phyloP scores from a whole-genome alignment of 2,329 filamentous ascomycete species.

The Dactylellina parvicollis region DNA sequence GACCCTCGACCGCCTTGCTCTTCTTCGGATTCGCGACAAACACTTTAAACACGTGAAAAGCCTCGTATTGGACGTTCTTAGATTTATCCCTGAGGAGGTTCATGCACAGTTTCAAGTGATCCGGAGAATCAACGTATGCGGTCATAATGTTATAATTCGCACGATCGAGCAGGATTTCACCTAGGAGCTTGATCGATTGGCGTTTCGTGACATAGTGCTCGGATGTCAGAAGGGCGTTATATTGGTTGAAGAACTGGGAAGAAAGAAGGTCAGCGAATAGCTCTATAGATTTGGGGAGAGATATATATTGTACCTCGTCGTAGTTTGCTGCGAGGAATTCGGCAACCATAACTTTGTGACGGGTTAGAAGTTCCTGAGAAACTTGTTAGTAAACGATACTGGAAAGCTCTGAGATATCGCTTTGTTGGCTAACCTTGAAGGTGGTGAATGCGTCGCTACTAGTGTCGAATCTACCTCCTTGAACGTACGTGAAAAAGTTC shows the following conservation, averaged over 20 bases:
- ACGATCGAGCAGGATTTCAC: conserved; percentile 91
- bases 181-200: conserved; percentile 95
- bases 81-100: conserved; percentile 93
- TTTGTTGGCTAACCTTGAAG: conserved; percentile 76
- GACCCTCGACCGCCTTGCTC: conserved; percentile 92
- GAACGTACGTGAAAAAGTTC: conserved; percentile 97
- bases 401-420: not conserved
- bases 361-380: conserved; percentile 86
- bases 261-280: not conserved
- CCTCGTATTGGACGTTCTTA: conserved; percentile 99
- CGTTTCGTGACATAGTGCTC: conserved; percentile 98
- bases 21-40: conserved; percentile 99
- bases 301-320: conserved; percentile 63
- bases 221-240: conserved; percentile 86
- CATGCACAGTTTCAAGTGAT: conserved; percentile 98
- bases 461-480: conserved; percentile 94
- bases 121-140: conserved; percentile 90
- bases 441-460: conserved; percentile 97
- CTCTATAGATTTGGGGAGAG: not conserved
- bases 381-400: not conserved
- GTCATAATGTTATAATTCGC: conserved; percentile 99
- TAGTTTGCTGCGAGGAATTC: conserved; percentile 90
- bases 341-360: conserved; percentile 89
- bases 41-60: conserved; percentile 99
- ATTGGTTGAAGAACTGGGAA: conserved; percentile 82